Evolutionary conservation across 768 basidiomycete species (phyloP).

Genomic region (Chiua virens): DNA sequence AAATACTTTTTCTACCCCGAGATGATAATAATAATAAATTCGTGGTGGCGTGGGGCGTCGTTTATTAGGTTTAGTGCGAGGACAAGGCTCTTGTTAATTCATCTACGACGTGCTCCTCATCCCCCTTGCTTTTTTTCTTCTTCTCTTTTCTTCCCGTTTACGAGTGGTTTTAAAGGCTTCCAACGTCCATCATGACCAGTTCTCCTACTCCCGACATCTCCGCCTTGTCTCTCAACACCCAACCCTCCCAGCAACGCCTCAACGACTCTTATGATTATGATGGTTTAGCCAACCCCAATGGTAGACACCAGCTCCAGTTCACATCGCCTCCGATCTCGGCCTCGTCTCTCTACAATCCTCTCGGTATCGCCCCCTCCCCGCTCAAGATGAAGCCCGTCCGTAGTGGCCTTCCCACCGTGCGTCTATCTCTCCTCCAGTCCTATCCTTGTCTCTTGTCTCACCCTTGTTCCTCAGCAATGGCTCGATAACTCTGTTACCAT

Average conservation of each 20-base stretch:
- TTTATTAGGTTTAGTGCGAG: slow-evolving; percentile 4
- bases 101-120: slow-evolving; percentile 4
- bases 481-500: slow-evolving; percentile 56
- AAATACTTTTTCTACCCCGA: too few relatives aligned
- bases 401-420: slow-evolving; percentile 70
- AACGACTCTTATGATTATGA: slow-evolving; percentile 88
- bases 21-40: slow-evolving; percentile 11
- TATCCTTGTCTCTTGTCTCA: slow-evolving; percentile 23
- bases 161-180: not conserved
- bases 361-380: slow-evolving; percentile 65
- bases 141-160: slow-evolving; percentile 30
- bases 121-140: slow-evolving; percentile 29
- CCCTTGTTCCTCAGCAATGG: slow-evolving; percentile 66
- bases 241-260: slow-evolving; percentile 71
- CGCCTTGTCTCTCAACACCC: slow-evolving; percentile 67
- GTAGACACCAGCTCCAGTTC: slow-evolving; percentile 69
- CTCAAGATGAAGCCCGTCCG: slow-evolving; percentile 72
- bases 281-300: slow-evolving; percentile 46
- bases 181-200: slow-evolving; percentile 62
- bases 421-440: slow-evolving; percentile 32
- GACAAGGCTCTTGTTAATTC: slow-evolving; percentile 8
- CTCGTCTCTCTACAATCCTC: slow-evolving; percentile 48
- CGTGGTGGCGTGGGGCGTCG: slow-evolving; percentile 32
- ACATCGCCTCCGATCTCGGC: slow-evolving; percentile 60
- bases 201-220: slow-evolving; percentile 78